phyloP scores from a whole-genome alignment of 2,329 filamentous ascomycete species.

The Talaromyces piceae region DNA sequence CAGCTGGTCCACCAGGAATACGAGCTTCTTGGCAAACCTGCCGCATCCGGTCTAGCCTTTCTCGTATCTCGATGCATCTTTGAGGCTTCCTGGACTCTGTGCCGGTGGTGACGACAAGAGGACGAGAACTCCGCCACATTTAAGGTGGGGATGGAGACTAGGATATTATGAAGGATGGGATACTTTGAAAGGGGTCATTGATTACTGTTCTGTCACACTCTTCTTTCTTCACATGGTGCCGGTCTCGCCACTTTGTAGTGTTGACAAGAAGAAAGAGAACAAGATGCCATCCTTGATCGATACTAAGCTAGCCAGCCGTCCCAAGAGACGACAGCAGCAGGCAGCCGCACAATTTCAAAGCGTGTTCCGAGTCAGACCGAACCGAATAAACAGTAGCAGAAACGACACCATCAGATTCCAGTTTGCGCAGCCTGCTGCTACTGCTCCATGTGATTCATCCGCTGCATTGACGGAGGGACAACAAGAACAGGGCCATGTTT shows the following conservation, averaged over 20 bases:
- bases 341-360: neutral
- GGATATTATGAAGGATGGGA: no score
- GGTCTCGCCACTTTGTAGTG: neutral
- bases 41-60: neutral
- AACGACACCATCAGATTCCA: neutral
- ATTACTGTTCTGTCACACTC: no score
- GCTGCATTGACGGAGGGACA: neutral
- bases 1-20: neutral
- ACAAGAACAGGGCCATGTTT: neutral
- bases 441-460: neutral
- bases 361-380: neutral
- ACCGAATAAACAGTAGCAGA: neutral
- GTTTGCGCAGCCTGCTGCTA: neutral
- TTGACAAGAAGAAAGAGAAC: neutral
- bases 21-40: neutral
- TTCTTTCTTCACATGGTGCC: no score
- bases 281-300: neutral
- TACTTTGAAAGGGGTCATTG: no score
- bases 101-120: neutral
- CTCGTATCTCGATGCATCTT: neutral
- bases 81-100: no score
- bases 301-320: neutral
- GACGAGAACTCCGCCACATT: neutral
- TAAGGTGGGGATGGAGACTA: no score
- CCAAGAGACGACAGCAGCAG: neutral